These are phyloP conservation scores for Microcera coccophila DNA, from an alignment of 2,329 filamentous ascomycete species.

Conservation along the genomic window DNA sequence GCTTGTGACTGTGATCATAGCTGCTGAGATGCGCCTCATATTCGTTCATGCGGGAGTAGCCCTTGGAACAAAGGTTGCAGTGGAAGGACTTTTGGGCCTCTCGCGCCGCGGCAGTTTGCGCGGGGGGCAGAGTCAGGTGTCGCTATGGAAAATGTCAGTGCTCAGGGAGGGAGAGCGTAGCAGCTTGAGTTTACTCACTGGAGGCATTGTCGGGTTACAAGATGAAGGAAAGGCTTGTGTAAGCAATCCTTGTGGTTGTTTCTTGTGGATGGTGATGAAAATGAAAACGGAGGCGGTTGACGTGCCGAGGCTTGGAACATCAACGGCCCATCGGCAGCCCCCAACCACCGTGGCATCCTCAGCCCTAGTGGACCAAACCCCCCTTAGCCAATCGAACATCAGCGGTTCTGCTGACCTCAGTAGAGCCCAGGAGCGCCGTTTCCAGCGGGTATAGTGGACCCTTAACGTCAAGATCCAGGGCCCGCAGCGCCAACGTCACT, in stretches of 20 bases:
- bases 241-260: too few relatives aligned
- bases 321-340: too few relatives aligned
- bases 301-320: neutral
- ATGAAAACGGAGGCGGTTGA: neutral
- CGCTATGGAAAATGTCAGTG: constrained; percentile 35
- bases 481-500: too few relatives aligned
- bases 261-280: neutral
- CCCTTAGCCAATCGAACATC: constrained; percentile 17
- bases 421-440: neutral
- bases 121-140: constrained; percentile 55
- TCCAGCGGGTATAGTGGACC: neutral
- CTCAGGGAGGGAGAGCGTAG: constrained; percentile 25
- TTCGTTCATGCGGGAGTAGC: constrained; percentile 91
- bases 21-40: constrained; percentile 91
- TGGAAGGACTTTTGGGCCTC: constrained; percentile 78
- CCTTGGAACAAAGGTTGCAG: constrained; percentile 86
- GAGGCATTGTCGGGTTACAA: constrained; percentile 45
- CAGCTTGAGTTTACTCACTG: constrained; percentile 46
- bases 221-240: too few relatives aligned
- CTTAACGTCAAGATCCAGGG: constrained; percentile 30
- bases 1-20: constrained; percentile 94
- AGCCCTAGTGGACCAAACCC: neutral
- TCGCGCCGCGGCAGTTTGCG: constrained; percentile 61
- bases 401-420: constrained; percentile 19
- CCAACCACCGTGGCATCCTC: constrained; percentile 1